phyloP scores from a whole-genome alignment of 176 grass and related monocot species.

The Neostapfia colusana region DNA sequence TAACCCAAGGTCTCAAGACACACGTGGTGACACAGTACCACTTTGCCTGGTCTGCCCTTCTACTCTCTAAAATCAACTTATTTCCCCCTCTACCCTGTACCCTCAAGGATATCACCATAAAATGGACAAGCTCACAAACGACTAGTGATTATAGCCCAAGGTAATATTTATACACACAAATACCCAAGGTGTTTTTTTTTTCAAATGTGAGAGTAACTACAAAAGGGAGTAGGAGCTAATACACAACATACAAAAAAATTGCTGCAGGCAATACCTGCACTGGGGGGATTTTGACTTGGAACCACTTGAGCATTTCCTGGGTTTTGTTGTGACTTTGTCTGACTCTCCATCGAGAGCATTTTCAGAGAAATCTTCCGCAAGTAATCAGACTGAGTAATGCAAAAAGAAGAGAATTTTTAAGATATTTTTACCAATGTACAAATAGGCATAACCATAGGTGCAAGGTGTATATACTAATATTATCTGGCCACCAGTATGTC shows the following conservation, averaged over 20 bases:
- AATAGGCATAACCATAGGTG: neutral
- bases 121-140: neutral
- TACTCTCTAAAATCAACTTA: neutral
- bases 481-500: neutral
- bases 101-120: neutral
- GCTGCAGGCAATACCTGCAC: conserved; percentile 48
- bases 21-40: too few relatives aligned
- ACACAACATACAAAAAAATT: neutral
- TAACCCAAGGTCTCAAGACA: too few relatives aligned
- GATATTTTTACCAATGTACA: neutral
- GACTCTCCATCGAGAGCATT: conserved; percentile 79
- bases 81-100: neutral
- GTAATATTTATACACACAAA: too few relatives aligned
- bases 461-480: neutral
- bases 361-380: conserved; percentile 84
- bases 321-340: conserved; percentile 60
- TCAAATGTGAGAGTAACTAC: too few relatives aligned
- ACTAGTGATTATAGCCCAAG: neutral
- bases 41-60: too few relatives aligned
- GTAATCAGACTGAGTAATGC: conserved; percentile 73
- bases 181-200: too few relatives aligned
- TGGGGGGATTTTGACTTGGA: conserved; percentile 53
- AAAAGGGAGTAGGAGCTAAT: neutral
- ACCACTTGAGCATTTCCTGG: conserved; percentile 51
- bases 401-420: conserved; percentile 40